Evolutionary conservation across 2,329 filamentous ascomycete species (phyloP).

Genomic region (Pezicula neosporulosa): DNA sequence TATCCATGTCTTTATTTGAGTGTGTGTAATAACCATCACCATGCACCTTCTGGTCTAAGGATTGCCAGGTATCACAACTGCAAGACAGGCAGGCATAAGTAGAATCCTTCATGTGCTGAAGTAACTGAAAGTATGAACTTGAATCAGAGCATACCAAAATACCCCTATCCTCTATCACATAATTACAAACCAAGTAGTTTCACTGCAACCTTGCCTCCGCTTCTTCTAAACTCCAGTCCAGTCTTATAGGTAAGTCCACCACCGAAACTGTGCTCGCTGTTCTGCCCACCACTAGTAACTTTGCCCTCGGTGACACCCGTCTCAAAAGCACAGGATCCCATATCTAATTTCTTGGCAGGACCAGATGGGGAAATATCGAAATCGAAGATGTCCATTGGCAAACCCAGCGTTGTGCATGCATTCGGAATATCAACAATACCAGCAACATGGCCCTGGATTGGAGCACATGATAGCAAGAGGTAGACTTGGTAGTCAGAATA

Average conservation of each 20-base stretch:
- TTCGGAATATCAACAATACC: conserved; percentile 91
- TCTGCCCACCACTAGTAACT: conserved; percentile 40
- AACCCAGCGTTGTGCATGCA: conserved; percentile 80
- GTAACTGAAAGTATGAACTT: too few species aligned
- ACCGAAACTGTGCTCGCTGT: conserved; percentile 46
- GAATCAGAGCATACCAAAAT: too few species aligned
- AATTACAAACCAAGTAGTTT: too few species aligned
- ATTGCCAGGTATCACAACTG: too few species aligned
- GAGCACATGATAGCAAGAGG: conserved; percentile 78
- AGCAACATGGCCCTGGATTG: conserved; percentile 82
- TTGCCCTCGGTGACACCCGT: conserved; percentile 41
- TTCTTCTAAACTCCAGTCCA: too few species aligned
- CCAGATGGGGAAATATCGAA: conserved; percentile 76
- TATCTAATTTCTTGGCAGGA: conserved; percentile 57
- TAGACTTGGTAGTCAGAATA: conserved; percentile 77
- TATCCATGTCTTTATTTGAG: too few species aligned
- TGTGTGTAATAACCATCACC: too few species aligned
- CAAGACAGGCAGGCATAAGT: too few species aligned
- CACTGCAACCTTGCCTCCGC: too few species aligned
- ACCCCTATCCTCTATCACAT: too few species aligned
- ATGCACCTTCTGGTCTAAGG: too few species aligned
- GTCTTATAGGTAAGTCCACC: conserved; percentile 47
- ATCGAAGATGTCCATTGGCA: conserved; percentile 93
- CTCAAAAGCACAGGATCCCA: conserved; percentile 69
- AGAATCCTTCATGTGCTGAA: too few species aligned